A percentile compares a stretch with the other conserved stretches of the same genome.
Conservation (phyloP, 1,139 yeast genomes). For the Nakaseomyces glabratus region DNA sequence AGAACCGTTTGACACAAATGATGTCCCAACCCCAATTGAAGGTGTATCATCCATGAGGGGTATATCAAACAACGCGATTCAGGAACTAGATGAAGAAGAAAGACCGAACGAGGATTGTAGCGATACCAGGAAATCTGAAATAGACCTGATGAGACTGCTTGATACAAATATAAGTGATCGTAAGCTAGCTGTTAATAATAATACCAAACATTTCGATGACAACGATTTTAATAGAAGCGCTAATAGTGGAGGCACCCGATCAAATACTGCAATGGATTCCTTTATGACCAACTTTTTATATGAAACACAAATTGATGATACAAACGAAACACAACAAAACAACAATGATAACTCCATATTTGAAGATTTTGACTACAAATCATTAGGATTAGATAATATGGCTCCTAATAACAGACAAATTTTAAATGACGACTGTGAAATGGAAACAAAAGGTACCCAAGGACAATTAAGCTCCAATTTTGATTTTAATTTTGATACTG, state of each 20-base stretch:
- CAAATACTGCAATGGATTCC: constrained; percentile 23
- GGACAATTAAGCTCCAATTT: too few species aligned
- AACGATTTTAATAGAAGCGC: constrained; percentile 7
- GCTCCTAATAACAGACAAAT: too few species aligned
- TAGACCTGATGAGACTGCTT: constrained; percentile 1
- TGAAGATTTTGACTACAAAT: too few species aligned
- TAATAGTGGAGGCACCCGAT: constrained; percentile 16
- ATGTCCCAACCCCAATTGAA: constrained; percentile 8
- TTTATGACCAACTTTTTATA: constrained; percentile 22
- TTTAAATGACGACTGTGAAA: too few species aligned
- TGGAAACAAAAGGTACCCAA: too few species aligned
- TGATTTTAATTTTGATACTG: too few species aligned
- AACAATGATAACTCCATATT: too few species aligned
- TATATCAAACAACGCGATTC: constrained; percentile 15
- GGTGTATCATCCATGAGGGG: constrained; percentile 14
- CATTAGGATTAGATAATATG: too few species aligned
- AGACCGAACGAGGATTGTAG: constrained; percentile 3
- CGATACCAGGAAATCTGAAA: background rate
- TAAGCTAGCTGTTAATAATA: background rate
- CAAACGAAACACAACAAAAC: constrained; percentile 2
- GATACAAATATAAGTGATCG: background rate
- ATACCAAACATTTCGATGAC: background rate
- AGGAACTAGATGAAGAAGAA: constrained; percentile 16
- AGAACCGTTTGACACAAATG: constrained; percentile 1
- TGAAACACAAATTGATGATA: constrained; percentile 13